These are phyloP conservation scores for Phialocephala sp. DNA, from an alignment of 2,329 filamentous ascomycete genomes.

Conservation along the genomic window DNA sequence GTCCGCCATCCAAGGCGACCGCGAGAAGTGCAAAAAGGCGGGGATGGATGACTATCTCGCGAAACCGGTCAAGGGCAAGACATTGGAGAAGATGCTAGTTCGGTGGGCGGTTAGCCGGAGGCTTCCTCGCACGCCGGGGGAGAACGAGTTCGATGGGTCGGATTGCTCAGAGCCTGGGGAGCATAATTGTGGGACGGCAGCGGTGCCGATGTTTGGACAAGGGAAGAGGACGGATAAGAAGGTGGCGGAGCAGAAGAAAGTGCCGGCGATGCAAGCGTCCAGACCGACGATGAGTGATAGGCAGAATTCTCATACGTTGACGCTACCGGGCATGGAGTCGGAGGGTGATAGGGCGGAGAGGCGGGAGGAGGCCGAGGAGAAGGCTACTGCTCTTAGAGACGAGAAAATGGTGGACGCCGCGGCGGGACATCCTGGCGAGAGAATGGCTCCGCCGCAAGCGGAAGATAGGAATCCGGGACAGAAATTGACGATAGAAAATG, in stretches of 20 bases:
- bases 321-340: constrained; percentile 40
- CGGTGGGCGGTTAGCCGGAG: constrained; percentile 64
- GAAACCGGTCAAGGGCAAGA: constrained; percentile 74
- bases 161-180: constrained; percentile 37
- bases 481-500: constrained; percentile 59
- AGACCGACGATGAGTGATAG: constrained; percentile 33
- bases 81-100: constrained; percentile 73
- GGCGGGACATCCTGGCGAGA: constrained; percentile 38
- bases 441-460: constrained; percentile 20
- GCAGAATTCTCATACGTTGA: constrained; percentile 34
- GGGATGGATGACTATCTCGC: constrained; percentile 80
- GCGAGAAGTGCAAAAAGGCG: constrained; percentile 73
- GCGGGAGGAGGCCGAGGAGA: constrained; percentile 58
- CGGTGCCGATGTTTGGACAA: constrained; percentile 32
- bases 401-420: constrained; percentile 54
- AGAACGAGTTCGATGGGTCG: constrained; percentile 28
- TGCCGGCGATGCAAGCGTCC: not conserved
- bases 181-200: constrained; percentile 33
- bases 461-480: constrained; percentile 42
- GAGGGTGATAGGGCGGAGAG: constrained; percentile 52
- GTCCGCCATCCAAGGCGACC: constrained; percentile 77
- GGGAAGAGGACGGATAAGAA: not conserved
- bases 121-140: constrained; percentile 26
- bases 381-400: constrained; percentile 57
- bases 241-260: not conserved